Conservation (phyloP, 1,139 yeast species). For the Scheffersomyces titani region DNA sequence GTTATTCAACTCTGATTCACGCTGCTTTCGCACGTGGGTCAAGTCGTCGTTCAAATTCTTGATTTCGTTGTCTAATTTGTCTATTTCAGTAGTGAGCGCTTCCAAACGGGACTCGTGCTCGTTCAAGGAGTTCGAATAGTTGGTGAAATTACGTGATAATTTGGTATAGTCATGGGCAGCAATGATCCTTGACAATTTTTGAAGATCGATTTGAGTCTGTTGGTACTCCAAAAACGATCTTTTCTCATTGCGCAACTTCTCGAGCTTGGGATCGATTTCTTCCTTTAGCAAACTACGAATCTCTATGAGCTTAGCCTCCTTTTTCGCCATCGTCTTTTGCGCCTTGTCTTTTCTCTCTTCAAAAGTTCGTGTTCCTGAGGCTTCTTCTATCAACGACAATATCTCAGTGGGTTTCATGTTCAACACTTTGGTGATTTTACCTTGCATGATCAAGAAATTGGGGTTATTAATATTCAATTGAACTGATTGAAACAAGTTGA, state of each 20-base stretch:
- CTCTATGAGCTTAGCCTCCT: constrained; percentile 80
- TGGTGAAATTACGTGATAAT: constrained; percentile 41
- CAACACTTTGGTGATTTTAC: constrained; percentile 93
- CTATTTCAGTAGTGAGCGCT: constrained; percentile 37
- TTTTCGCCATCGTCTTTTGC: constrained; percentile 85
- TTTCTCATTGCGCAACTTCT: constrained; percentile 78
- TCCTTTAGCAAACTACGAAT: constrained; percentile 72
- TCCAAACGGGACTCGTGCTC: constrained; percentile 38
- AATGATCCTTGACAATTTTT: constrained; percentile 69
- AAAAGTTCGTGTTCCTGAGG: constrained; percentile 96
- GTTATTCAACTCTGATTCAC: constrained; percentile 61
- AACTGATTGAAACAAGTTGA: constrained; percentile 88
- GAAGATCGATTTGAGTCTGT: constrained; percentile 79
- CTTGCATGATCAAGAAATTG: constrained; percentile 97
- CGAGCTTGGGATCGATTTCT: constrained; percentile 92
- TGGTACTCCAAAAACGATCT: constrained; percentile 83
- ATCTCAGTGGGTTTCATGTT: constrained; percentile 95
- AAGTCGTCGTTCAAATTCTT: constrained; percentile 62
- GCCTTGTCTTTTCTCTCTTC: constrained; percentile 94
- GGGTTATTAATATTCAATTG: constrained; percentile 96
- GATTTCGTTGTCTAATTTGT: constrained; percentile 56
- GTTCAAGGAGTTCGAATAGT: constrained; percentile 39
- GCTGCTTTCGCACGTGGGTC: constrained; percentile 51
- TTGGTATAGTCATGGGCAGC: constrained; percentile 73
- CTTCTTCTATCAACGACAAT: constrained; percentile 90